phyloP scores from a whole-genome alignment of 768 basidiomycete species.

The Amyloporia xantha region DNA sequence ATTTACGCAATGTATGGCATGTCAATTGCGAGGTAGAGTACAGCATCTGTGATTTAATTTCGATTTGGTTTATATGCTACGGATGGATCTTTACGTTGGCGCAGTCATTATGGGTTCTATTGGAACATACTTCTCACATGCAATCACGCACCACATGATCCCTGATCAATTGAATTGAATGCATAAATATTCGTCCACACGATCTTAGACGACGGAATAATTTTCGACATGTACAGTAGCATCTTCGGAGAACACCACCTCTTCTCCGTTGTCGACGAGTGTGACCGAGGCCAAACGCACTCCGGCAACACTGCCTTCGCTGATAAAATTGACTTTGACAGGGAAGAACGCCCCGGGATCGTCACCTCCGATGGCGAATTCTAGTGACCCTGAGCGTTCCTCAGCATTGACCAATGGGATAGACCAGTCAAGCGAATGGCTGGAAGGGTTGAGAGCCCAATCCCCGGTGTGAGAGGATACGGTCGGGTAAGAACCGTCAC shows the following conservation, averaged over 20 bases:
- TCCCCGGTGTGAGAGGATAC: slow-evolving; percentile 70
- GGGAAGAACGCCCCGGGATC: slow-evolving; percentile 89
- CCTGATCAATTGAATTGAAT: neutral
- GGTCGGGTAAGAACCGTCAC: slow-evolving; percentile 78
- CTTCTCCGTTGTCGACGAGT: slow-evolving; percentile 42
- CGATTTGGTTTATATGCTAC: no score
- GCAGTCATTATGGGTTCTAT: no score
- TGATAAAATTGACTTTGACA: slow-evolving; percentile 75
- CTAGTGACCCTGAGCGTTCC: slow-evolving; percentile 76
- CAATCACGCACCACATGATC: neutral
- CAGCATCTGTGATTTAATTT: no score
- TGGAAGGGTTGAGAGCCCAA: slow-evolving; percentile 77
- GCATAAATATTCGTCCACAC: slow-evolving; percentile 1
- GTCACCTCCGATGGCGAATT: slow-evolving; percentile 84
- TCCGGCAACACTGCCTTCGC: slow-evolving; percentile 75
- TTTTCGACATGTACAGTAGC: slow-evolving; percentile 42
- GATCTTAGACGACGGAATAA: slow-evolving; percentile 35
- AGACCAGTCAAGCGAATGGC: slow-evolving; percentile 82
- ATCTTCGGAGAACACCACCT: slow-evolving; percentile 49
- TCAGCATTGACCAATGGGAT: slow-evolving; percentile 59
- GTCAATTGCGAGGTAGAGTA: no score
- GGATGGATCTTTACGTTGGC: no score
- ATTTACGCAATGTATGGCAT: no score
- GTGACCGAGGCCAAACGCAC: slow-evolving; percentile 56
- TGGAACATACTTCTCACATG: no score